Evolutionary conservation across 192 early-diverging fungal species (phyloP), one percentile per base, ranked within the genome.

Genomic region (Entophlyctis helioformis): DNA sequence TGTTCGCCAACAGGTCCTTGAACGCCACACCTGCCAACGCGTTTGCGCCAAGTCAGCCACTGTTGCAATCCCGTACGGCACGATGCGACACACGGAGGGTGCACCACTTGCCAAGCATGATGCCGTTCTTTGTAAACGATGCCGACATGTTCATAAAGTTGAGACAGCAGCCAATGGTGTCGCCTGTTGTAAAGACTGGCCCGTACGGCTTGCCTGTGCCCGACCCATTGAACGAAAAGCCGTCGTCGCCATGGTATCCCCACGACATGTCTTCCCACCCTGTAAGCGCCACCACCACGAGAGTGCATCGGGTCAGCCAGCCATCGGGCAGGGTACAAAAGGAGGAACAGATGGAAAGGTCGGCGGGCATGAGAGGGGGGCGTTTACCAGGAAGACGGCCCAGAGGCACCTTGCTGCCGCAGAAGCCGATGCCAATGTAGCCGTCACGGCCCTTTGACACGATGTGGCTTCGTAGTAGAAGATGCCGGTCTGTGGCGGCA

Each of bases 241-340:
- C 96, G 62, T 96, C 91, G 58, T 94, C 91, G 36, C 88, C 93
- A 63, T 97, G 93, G 66, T 96, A 99, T 8, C 92, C 93, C 82
- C 84, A 99, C 4, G 90, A 92, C 40, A 79, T 53, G 2, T 69
- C 51, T 43, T 96, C 89, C 84, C 87, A 93, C 1, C 95, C 87
- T 87, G 50, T 32, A 24, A 5, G n/a, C 20, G 13, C 41, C 3
- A 35, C 10, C 23, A 6, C 0, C 20, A 50, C 31, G 42, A 39
- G 6, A 7, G n/a, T 34, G n/a, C 16, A 8, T 41, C 33, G n/a
- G 35, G 28, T 10, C 18, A 13, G 15, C 9, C 18, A 18, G 12
- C 7, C 18, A 43, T 44, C 24, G 3, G 51, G 36, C 52, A 33
- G 21, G n/a, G 18, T 23, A 12, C 0, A 37, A 11, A 12, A 6